Evolutionary conservation across 352 stramenopile genomes (phyloP), one percentile per base, ranked within the genome.

Genomic region (Globisporangium paddicum): DNA sequence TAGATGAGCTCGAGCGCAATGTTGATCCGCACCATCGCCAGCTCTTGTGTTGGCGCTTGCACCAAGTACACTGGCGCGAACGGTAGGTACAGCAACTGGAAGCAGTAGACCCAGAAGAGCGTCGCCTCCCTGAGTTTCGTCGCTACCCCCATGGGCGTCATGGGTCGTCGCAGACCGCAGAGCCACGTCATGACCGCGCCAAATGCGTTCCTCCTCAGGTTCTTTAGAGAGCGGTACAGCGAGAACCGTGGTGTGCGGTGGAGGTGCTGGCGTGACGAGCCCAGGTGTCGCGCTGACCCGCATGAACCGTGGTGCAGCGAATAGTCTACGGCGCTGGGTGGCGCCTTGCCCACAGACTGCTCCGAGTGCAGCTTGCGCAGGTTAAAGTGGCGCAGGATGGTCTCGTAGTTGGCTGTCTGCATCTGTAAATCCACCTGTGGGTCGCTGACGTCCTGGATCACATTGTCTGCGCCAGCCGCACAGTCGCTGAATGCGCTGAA

Each of bases 371-470:
- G n/a, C 30, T 50, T 47, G 6, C 48, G 47, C 28, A 63, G 26
- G 7, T 47, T 63, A 28, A 63, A 52, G 47, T 63, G 48, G 8
- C 41, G 47, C 57, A 58, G 16, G 11, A 58, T 41, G 26, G 50
- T 47, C 38, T 63, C 47, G 57, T 63, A 63, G 40, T 58, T 63
- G 9, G 47, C 26, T 2, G 57, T 52, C 9, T 38, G 57, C 28
- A 9, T 19, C 7, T 63, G 57, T 9, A 63, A 7, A 5, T 58
- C 57, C 14, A n/a, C 14, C n/a, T 47, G 44, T 21, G 25, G 38
- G 9, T 25, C 56, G 55, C 18, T 55, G 19, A 21, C 32, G 9
- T 54, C 37, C 14, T 47, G 42, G 14, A 42, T 19, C 37, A 42
- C 37, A 19, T 16, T 8, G 5, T 0, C 37, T 34, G n/a, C 23